Percentiles rank a stretch among this genome's conserved stretches.
Conservation (phyloP, 208 protist species). For the Trichomonas gallinae region DNA sequence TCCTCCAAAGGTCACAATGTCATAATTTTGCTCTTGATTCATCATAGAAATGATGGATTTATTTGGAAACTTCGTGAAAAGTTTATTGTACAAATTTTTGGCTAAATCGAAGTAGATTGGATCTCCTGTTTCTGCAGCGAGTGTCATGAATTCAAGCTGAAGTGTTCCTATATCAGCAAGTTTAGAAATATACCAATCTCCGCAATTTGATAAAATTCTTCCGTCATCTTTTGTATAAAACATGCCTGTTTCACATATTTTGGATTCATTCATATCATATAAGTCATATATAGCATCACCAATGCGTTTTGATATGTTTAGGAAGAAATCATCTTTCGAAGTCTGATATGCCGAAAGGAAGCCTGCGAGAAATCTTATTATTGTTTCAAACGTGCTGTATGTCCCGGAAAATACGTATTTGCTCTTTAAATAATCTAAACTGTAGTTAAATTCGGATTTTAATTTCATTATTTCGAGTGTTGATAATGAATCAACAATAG, state of each 20-base stretch:
- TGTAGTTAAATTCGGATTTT: not conserved
- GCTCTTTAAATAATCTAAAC: not conserved
- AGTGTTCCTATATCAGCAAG: not conserved
- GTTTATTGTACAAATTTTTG: not conserved
- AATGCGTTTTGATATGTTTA: not conserved
- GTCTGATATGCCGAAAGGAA: conserved; percentile 53
- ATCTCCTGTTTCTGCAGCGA: not conserved
- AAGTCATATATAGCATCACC: not conserved
- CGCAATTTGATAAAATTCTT: not conserved
- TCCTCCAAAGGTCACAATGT: not conserved
- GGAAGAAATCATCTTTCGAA: conserved; percentile 42
- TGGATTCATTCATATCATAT: not conserved
- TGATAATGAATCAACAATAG: not conserved
- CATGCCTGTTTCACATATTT: not conserved
- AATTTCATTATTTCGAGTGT: not conserved
- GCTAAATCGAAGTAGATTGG: not conserved
- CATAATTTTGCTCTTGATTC: not conserved
- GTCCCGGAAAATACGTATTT: not conserved
- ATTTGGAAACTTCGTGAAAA: not conserved
- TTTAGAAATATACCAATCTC: not conserved
- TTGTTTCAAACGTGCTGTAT: conserved; percentile 52
- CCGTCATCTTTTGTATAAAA: not conserved
- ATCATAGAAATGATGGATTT: not conserved
- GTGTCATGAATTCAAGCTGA: not conserved
- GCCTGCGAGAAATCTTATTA: conserved; percentile 53